These are phyloP conservation scores for Blastocystis hominis DNA, from an alignment of 352 stramenopile species.

Conservation along the genomic window DNA sequence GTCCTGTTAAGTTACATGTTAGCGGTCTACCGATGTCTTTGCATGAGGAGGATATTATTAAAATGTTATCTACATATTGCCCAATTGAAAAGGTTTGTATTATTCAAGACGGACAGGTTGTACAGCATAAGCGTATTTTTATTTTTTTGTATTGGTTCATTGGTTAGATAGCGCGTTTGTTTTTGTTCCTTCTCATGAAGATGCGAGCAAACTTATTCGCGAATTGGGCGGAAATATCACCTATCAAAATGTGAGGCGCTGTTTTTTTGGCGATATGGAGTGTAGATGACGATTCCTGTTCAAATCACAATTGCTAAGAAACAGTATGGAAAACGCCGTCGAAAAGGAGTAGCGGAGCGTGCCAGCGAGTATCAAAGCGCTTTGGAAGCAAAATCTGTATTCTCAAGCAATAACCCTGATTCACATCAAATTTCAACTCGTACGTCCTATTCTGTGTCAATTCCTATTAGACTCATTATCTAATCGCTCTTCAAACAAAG, in stretches of 20 bases:
- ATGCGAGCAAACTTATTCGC: background rate
- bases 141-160: background rate
- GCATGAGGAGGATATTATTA: background rate
- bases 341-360: background rate
- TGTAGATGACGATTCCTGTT: slow-evolving; percentile 37
- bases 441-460: background rate
- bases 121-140: background rate
- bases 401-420: background rate
- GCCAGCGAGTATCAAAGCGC: background rate
- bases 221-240: background rate
- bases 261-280: background rate
- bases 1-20: background rate
- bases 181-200: slow-evolving; percentile 1
- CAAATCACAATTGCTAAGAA: slow-evolving; percentile 13
- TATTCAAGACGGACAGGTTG: background rate
- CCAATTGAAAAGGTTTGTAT: background rate
- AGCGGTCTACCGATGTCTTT: background rate
- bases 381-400: background rate
- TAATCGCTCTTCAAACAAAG: background rate
- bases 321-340: background rate
- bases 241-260: background rate
- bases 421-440: background rate
- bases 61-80: background rate
- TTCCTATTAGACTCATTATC: background rate
- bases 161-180: slow-evolving; percentile 40